Base-by-base conservation (phyloP, 176 grass and related monocot genomes). In the Oryza glumipatula region DNA sequence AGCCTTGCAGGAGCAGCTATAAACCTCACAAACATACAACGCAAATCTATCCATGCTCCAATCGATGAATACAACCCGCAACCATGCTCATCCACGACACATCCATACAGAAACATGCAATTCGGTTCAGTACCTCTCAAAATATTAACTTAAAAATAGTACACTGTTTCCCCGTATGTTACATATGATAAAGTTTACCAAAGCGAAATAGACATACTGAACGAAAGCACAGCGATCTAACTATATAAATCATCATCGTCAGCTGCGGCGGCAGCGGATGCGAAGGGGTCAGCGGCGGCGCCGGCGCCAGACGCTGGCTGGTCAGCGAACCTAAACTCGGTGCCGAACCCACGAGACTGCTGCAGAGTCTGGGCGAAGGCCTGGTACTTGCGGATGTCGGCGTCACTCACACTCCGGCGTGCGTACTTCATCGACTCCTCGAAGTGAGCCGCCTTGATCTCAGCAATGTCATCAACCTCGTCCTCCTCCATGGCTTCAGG, bases 341-440 rank as follows among this genome's bases (percentile, higher is more conserved):
- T 97, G 64, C 94, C 94, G 3, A 97, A 80, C 21, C 90, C 94
- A 15, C 94, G 89, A 0, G 94, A 92, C 70, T 97, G 94, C 83
- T 97, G 94, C 73, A 97, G 85, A 3, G 94, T 94, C 78, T 94
- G 95, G 8, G 95, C 95, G 6, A 97, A 97, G 44, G 90, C 90
- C 78, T 94, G 92, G 67, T 97, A 97, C 77, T 97, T 97, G 19
- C 92, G 73, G 35, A 97, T 97, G 79, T 97, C 95, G 0, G 92
- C 90, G 9, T 97, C 94, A 5, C 92, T 94, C 9, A 97, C 94
- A 56, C 94, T 97, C 30, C 95, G 78, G 5, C 95, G 90, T 0
- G 95, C 95, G 32, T 85, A 97, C 88, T 93, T 97, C 95, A 97
- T 97, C 0, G 92, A 91, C 65, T 97, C 95, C 67, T 97, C 95